These are phyloP conservation scores for Fusarium haematococcum DNA, from an alignment of 2,329 filamentous ascomycete genomes.

Conservation along the genomic window DNA sequence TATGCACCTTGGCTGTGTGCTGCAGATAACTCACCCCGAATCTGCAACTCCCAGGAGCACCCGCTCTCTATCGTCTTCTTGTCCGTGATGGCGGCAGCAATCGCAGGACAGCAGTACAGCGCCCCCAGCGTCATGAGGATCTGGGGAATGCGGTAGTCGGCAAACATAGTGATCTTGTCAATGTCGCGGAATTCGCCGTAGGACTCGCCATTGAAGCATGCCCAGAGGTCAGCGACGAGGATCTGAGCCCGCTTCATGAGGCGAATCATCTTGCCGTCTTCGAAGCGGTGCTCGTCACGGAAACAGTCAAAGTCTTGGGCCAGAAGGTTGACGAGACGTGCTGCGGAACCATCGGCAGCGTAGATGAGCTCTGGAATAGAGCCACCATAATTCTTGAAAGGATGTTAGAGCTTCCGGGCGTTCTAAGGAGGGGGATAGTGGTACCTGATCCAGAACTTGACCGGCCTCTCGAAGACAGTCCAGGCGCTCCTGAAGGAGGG, in stretches of 20 bases:
- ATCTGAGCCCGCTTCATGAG: slow-evolving; percentile 97
- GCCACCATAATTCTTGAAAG: slow-evolving; percentile 76
- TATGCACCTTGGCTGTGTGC: not conserved
- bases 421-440: not conserved
- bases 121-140: slow-evolving; percentile 87
- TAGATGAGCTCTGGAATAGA: slow-evolving; percentile 80
- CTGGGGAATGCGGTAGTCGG: slow-evolving; percentile 96
- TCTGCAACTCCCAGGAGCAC: slow-evolving; percentile 83
- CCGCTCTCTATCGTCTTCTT: slow-evolving; percentile 77
- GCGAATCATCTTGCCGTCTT: slow-evolving; percentile 78
- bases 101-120: slow-evolving; percentile 83
- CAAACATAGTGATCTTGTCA: slow-evolving; percentile 97
- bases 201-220: slow-evolving; percentile 85
- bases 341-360: slow-evolving; percentile 82
- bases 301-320: slow-evolving; percentile 88
- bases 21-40: slow-evolving; percentile 71
- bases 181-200: slow-evolving; percentile 91
- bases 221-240: slow-evolving; percentile 95
- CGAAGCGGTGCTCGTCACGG: slow-evolving; percentile 81
- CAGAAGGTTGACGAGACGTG: slow-evolving; percentile 85
- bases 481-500: slow-evolving; percentile 82
- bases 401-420: not conserved
- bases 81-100: slow-evolving; percentile 77
- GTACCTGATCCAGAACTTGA: slow-evolving; percentile 80
- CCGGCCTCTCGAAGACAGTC: slow-evolving; percentile 86